Conservation (phyloP, 2,329 filamentous ascomycete species). For the Ophiostoma novo-ulmi region DNA sequence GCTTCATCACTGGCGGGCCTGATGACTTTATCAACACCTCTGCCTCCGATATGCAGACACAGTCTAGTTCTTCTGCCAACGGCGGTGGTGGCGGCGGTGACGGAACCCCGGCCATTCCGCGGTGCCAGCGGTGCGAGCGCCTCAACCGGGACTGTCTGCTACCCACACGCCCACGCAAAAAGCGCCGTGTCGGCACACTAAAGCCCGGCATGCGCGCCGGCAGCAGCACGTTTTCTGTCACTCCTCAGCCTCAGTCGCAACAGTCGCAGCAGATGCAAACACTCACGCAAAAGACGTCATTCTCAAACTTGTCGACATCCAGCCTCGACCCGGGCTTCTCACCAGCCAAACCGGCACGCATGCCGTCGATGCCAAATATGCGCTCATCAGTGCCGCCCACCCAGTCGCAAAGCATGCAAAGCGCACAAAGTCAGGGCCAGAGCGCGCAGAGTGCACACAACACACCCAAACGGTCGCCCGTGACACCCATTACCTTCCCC, state of each 20-base stretch:
- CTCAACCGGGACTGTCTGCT: constrained; percentile 26
- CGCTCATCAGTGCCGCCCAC: not conserved
- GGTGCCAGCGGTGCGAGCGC: constrained; percentile 27
- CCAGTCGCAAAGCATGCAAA: not conserved
- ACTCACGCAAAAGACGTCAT: not conserved
- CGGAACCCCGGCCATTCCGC: constrained; percentile 24
- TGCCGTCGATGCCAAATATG: constrained; percentile 11
- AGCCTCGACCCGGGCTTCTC: not conserved
- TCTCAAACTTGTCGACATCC: not conserved
- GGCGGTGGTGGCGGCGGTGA: not conserved
- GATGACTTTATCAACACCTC: constrained; percentile 18
- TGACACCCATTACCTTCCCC: not conserved
- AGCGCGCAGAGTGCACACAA: constrained; percentile 2
- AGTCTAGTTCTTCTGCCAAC: not conserved
- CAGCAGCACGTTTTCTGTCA: constrained; percentile 8
- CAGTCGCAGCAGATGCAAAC: not conserved
- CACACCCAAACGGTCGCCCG: constrained; percentile 3
- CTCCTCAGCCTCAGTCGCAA: not conserved
- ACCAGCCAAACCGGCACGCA: not conserved
- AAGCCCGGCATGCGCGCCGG: constrained; percentile 18
- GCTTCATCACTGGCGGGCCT: constrained; percentile 5
- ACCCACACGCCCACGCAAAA: constrained; percentile 27
- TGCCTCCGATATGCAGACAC: constrained; percentile 1
- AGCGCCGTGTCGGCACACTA: constrained; percentile 25
- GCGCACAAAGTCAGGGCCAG: not conserved